Conservation (phyloP, 495 filamentous ascomycete species). For the Terfezia boudieri region DNA sequence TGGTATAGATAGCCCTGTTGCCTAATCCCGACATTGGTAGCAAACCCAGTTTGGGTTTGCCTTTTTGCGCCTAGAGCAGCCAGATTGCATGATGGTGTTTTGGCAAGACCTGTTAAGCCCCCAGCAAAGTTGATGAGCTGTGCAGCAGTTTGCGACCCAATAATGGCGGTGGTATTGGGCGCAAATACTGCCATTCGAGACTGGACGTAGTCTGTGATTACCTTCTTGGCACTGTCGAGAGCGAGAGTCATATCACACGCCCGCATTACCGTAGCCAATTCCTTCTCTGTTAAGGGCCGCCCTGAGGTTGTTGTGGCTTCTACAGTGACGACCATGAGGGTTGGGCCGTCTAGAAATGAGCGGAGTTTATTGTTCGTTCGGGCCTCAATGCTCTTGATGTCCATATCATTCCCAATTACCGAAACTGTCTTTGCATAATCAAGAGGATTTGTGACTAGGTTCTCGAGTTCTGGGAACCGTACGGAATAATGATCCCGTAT, state of each 20-base stretch:
- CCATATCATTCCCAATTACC: constrained; percentile 81
- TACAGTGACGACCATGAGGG: constrained; percentile 86
- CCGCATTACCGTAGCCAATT: constrained; percentile 49
- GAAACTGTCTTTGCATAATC: constrained; percentile 93
- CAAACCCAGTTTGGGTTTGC: constrained; percentile 60
- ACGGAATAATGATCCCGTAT: constrained; percentile 87
- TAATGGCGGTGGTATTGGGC: constrained; percentile 77
- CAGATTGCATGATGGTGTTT: constrained; percentile 82
- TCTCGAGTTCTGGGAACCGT: constrained; percentile 90
- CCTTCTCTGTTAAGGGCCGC: constrained; percentile 44
- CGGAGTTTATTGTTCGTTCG: constrained; percentile 63
- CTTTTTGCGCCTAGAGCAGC: constrained; percentile 75
- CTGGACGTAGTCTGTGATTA: constrained; percentile 83
- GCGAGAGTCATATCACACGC: constrained; percentile 74
- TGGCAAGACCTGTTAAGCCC: constrained; percentile 67
- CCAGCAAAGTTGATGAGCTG: constrained; percentile 88
- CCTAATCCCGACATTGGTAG: constrained; percentile 77
- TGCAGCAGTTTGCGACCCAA: constrained; percentile 86
- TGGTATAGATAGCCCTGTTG: constrained; percentile 90
- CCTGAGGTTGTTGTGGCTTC: constrained; percentile 81
- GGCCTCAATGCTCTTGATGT: constrained; percentile 53
- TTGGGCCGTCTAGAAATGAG: constrained; percentile 61
- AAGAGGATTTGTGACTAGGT: constrained; percentile 69
- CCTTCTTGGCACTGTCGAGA: constrained; percentile 69
- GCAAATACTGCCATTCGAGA: constrained; percentile 93